A percentile compares a stretch with the other conserved stretches of the same genome.
phyloP scores from a whole-genome alignment of 257 asterid genomes.

The Ehretia macrophylla region DNA sequence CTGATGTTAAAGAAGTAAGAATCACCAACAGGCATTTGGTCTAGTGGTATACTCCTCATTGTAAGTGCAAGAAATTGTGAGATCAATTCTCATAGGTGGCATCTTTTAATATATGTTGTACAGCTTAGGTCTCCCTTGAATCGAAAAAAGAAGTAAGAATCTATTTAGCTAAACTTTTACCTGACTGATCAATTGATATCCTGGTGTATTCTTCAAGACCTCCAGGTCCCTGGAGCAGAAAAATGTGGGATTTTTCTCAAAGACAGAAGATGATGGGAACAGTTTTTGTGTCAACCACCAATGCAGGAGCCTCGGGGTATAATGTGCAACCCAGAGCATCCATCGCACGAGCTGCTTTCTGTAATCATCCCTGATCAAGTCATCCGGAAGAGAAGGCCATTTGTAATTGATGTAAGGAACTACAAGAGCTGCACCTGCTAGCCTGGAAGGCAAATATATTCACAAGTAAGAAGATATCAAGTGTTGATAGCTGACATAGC shows the following conservation, averaged over 20 bases:
- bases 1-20: too few species aligned
- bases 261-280: slow-evolving; percentile 73
- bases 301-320: slow-evolving; percentile 56
- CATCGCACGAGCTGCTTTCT: slow-evolving; percentile 60
- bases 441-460: slow-evolving; percentile 36
- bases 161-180: slow-evolving; percentile 27
- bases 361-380: slow-evolving; percentile 58
- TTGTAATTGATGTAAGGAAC: slow-evolving; percentile 78
- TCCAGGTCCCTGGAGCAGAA: slow-evolving; percentile 70
- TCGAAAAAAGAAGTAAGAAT: too few species aligned
- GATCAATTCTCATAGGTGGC: too few species aligned
- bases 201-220: slow-evolving; percentile 70
- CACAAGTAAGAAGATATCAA: too few species aligned
- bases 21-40: too few species aligned
- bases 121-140: too few species aligned
- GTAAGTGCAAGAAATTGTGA: too few species aligned
- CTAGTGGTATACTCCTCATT: too few species aligned
- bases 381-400: slow-evolving; percentile 83
- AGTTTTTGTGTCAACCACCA: slow-evolving; percentile 92
- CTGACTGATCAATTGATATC: slow-evolving; percentile 71
- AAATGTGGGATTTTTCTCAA: slow-evolving; percentile 67
- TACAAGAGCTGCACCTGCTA: slow-evolving; percentile 76
- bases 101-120: too few species aligned
- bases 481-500: too few species aligned
- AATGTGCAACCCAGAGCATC: slow-evolving; percentile 46